phyloP scores from a whole-genome alignment of 306 rosid genomes.

The Cucurbita argyrosperma region DNA sequence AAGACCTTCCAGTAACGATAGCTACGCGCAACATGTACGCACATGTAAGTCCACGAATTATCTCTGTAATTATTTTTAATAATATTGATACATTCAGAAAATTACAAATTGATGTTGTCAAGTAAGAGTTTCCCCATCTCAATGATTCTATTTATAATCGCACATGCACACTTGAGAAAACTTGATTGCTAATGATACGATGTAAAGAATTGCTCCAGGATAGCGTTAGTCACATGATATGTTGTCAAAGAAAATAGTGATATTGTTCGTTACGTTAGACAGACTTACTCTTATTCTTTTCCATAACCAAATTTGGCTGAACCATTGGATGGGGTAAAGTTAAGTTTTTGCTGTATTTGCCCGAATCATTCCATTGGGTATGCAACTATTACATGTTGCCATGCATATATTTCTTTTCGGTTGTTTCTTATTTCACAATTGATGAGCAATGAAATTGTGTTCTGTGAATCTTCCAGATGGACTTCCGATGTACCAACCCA shows the following conservation, averaged over 20 bases:
- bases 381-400: no score
- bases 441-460: conserved; percentile 14
- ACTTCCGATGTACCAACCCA: conserved; percentile 13
- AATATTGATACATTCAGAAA: neutral
- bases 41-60: conserved; percentile 24
- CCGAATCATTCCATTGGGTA: neutral
- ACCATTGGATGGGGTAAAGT: neutral
- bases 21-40: conserved; percentile 23
- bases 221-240: neutral
- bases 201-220: neutral
- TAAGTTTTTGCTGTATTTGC: neutral
- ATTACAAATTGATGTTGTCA: neutral
- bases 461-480: conserved; percentile 36
- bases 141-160: neutral
- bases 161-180: neutral
- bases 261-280: neutral
- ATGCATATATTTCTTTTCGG: no score
- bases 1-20: conserved; percentile 15
- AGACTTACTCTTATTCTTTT: neutral
- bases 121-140: neutral
- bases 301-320: neutral
- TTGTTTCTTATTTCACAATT: neutral
- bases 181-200: neutral
- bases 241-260: neutral
- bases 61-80: neutral